phyloP scores from a whole-genome alignment of 495 filamentous ascomycete genomes.

The Penicillium coprophilum region DNA sequence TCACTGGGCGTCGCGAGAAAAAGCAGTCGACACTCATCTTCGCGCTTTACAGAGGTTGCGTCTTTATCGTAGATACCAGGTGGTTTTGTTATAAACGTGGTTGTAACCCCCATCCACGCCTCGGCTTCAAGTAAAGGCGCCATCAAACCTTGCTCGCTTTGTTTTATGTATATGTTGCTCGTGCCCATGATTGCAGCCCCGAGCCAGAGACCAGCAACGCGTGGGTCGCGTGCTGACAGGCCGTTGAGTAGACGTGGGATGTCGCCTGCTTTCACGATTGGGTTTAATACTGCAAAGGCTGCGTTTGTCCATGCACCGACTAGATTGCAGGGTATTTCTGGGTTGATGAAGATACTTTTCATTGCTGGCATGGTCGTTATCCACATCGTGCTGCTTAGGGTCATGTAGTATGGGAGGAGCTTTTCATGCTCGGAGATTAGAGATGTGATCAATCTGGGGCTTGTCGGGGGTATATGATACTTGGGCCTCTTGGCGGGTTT shows the following conservation, averaged over 20 bases:
- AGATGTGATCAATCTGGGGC: neutral
- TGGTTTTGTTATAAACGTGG: neutral
- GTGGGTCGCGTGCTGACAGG: neutral
- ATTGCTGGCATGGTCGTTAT: neutral
- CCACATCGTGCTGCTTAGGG: neutral
- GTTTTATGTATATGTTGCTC: neutral
- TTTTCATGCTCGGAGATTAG: neutral
- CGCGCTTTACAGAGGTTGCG: neutral
- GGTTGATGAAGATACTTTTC: neutral
- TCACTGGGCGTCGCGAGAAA: neutral
- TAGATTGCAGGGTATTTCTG: neutral
- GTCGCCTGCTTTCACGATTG: neutral
- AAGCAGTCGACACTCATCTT: neutral
- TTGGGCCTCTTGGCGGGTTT: neutral
- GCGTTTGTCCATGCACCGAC: neutral
- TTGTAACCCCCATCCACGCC: neutral
- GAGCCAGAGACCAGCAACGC: neutral
- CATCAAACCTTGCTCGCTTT: neutral
- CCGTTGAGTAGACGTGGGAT: neutral
- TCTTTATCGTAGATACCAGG: neutral
- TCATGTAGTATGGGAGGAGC: slow-evolving; percentile 1
- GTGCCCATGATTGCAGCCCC: neutral
- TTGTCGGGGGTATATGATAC: neutral
- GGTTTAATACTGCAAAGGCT: neutral
- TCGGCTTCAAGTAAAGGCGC: neutral